Evolutionary conservation across 805 yeast species (phyloP), one percentile per base, ranked within the genome.

Genomic region (Ogataea naganishii): DNA sequence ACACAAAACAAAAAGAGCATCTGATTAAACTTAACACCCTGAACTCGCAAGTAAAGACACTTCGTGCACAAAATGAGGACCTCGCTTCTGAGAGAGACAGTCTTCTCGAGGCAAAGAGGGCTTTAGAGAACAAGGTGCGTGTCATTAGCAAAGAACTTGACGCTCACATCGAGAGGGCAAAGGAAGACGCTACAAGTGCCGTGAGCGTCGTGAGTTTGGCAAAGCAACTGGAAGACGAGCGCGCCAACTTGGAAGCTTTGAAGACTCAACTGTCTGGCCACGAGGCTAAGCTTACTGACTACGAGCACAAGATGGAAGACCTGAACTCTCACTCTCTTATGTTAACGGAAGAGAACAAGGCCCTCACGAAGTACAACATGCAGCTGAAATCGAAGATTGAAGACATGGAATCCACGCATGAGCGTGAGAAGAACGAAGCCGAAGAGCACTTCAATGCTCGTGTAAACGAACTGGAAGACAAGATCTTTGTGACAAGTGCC

Each of bases 311-410:
- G 12, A 41, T 49, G 33, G 64, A 60, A 24, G 49, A 49, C 10
- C 58, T 67, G 32, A 68, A 75, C 35, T 68, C 69, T 26, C 73
- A 73, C 26, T 65, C 69, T 23, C 57, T 77, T 33, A 72, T 75
- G 29, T 51, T 75, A 4, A 55, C 62, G 15, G 84, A 81, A 49
- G 92, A 81, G 46, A 80, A 77, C 43, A 75, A 74, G 43, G 68
- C 80, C 2, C 47, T 80, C 24, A 70, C 68, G 17, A 75, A 64
- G 37, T 66, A 64, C 35, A 74, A 78, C 41, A 53, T 54, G 20
- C 72, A 74, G 28, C 52, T 80, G 37, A 63, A 57, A 30, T 33
- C 36, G 11, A 69, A 71, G 39, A 56, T 72, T 8, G 49, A 58
- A 18, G 60, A 56, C 5, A 44, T 71, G 17, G 76, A 76, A 39